These are phyloP conservation scores for Coemansia aciculifera DNA, from an alignment of 192 early-diverging fungal genomes.

Conservation along the genomic window DNA sequence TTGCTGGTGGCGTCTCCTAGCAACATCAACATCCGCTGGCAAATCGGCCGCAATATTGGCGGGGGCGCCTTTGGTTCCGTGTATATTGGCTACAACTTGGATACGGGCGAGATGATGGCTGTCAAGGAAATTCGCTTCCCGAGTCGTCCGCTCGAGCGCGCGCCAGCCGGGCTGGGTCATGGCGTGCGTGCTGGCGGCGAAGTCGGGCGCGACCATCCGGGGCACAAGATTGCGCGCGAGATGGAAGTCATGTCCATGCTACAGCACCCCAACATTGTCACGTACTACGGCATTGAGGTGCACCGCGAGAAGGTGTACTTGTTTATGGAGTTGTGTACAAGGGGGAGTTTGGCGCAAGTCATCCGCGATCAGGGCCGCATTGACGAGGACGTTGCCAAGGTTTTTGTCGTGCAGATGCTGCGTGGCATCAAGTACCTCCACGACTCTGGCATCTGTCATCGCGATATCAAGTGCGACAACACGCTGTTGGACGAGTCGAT, in stretches of 20 bases:
- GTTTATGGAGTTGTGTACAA: conserved; percentile 91
- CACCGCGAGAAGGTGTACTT: conserved; percentile 84
- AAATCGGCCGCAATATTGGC: conserved; percentile 80
- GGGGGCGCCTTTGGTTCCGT: conserved; percentile 87
- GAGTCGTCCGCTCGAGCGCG: conserved; percentile 48
- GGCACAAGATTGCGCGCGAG: conserved; percentile 79
- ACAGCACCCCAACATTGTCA: conserved; percentile 86
- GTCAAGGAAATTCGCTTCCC: conserved; percentile 91
- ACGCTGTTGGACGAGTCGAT: conserved; percentile 77
- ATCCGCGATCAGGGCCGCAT: conserved; percentile 76
- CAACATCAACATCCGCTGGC: conserved; percentile 83
- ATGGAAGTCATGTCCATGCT: conserved; percentile 91
- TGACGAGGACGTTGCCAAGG: conserved; percentile 69
- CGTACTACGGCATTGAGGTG: conserved; percentile 90
- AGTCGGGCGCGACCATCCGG: conserved; percentile 12
- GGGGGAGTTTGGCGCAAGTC: conserved; percentile 69
- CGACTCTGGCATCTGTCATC: conserved; percentile 80
- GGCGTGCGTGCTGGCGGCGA: conserved; percentile 4
- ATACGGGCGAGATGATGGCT: conserved; percentile 83
- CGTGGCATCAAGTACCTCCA: conserved; percentile 85
- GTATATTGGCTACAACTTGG: conserved; percentile 80
- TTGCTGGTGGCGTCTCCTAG: conserved; percentile 74
- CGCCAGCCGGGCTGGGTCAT: background rate
- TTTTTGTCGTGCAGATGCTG: conserved; percentile 81
- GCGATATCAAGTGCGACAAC: conserved; percentile 87